phyloP scores from a whole-genome alignment of 805 yeast genomes.

The Millerozyma acaciae region DNA sequence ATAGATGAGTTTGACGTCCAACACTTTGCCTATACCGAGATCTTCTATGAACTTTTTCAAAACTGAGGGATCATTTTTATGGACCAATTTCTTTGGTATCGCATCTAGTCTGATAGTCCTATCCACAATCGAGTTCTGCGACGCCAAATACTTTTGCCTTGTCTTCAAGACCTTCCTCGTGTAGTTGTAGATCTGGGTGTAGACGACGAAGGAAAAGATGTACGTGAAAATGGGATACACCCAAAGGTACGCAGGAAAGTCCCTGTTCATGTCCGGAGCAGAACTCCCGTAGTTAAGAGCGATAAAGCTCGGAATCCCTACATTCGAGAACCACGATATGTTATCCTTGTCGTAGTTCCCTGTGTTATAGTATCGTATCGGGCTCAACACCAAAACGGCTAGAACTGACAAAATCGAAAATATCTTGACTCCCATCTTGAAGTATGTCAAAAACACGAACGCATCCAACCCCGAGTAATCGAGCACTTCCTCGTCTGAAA shows the following conservation, averaged over 20 bases:
- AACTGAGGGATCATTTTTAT: slow-evolving; percentile 34
- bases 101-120: slow-evolving; percentile 54
- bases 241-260: slow-evolving; percentile 44
- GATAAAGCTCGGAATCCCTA: slow-evolving; percentile 1
- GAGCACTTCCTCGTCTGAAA: slow-evolving; percentile 72
- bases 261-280: slow-evolving; percentile 23
- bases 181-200: slow-evolving; percentile 41
- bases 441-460: slow-evolving; percentile 45
- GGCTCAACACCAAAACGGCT: slow-evolving; percentile 39
- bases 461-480: slow-evolving; percentile 93
- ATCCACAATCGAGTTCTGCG: slow-evolving; percentile 58
- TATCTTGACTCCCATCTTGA: slow-evolving; percentile 68
- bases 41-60: slow-evolving; percentile 50
- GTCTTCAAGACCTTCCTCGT: slow-evolving; percentile 49
- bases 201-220: slow-evolving; percentile 46
- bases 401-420: slow-evolving; percentile 61
- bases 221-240: slow-evolving; percentile 56
- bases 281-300: slow-evolving; percentile 3
- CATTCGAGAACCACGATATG: slow-evolving; percentile 13
- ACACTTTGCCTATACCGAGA: slow-evolving; percentile 54
- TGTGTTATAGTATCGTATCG: slow-evolving; percentile 36
- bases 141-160: slow-evolving; percentile 55
- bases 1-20: slow-evolving; percentile 45
- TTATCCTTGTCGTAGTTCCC: slow-evolving; percentile 43
- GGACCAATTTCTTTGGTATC: slow-evolving; percentile 44